Evolutionary conservation across 2,329 filamentous ascomycete genomes (phyloP).

Genomic region (Bisporella sp.): DNA sequence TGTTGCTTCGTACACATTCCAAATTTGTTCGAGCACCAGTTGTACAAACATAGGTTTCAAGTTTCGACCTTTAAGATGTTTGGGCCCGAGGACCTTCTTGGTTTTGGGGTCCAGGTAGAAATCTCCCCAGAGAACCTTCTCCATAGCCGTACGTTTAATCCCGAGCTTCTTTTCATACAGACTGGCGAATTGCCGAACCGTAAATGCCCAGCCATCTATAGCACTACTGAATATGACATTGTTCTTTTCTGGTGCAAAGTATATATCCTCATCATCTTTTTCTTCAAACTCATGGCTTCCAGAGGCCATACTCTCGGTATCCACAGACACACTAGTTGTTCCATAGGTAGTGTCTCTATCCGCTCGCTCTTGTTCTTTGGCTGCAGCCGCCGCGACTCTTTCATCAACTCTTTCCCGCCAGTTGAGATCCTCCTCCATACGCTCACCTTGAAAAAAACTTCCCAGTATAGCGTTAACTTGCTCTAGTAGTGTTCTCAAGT

Average conservation of each 20-base stretch:
- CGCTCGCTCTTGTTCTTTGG: slow-evolving; percentile 46
- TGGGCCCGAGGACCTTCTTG: slow-evolving; percentile 82
- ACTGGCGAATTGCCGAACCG: slow-evolving; percentile 84
- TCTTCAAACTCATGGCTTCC: slow-evolving; percentile 73
- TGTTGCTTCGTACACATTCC: slow-evolving; percentile 91
- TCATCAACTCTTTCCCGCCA: slow-evolving; percentile 94
- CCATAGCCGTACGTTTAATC: slow-evolving; percentile 79
- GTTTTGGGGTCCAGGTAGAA: slow-evolving; percentile 97
- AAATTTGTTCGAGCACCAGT: slow-evolving; percentile 88
- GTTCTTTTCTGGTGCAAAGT: slow-evolving; percentile 96
- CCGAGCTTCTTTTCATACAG: slow-evolving; percentile 96
- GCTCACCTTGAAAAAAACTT: slow-evolving; percentile 94
- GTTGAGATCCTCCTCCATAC: slow-evolving; percentile 96
- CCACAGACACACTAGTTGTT: slow-evolving; percentile 27
- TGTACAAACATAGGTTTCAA: slow-evolving; percentile 98
- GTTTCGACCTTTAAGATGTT: slow-evolving; percentile 85
- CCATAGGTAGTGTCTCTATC: slow-evolving; percentile 25
- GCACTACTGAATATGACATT: slow-evolving; percentile 99
- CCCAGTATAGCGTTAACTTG: slow-evolving; percentile 97
- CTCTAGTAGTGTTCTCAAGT: slow-evolving; percentile 82
- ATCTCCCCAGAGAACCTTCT: slow-evolving; percentile 95
- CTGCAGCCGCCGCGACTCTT: slow-evolving; percentile 63
- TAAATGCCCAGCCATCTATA: slow-evolving; percentile 98
- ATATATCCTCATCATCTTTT: slow-evolving; percentile 90
- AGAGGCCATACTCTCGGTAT: slow-evolving; percentile 44